A percentile compares a stretch with the other conserved stretches of the same genome.
Evolutionary conservation across 768 basidiomycete species (phyloP).

Genomic region (Cantharellus anzutake): DNA sequence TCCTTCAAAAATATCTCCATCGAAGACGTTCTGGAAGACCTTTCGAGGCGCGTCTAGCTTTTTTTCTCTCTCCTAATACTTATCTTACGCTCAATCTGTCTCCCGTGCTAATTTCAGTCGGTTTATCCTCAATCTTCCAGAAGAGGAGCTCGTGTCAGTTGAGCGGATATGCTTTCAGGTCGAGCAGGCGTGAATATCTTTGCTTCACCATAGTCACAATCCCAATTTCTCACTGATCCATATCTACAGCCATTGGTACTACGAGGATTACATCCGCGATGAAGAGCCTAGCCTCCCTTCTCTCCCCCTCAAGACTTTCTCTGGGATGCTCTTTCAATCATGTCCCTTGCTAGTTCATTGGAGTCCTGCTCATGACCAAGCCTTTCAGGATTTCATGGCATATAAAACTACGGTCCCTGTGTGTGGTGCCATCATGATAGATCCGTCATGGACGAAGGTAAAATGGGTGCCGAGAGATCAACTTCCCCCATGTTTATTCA

Average conservation of each 20-base stretch:
- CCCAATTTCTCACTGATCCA: slow-evolving; percentile 5
- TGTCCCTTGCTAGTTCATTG: slow-evolving; percentile 70
- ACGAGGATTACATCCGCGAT: slow-evolving; percentile 95
- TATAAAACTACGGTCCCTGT: slow-evolving; percentile 96
- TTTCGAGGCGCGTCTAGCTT: slow-evolving; percentile 41
- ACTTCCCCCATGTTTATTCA: no score
- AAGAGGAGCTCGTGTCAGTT: slow-evolving; percentile 74
- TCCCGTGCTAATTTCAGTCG: slow-evolving; percentile 32
- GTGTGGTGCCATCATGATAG: slow-evolving; percentile 93
- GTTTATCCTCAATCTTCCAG: slow-evolving; percentile 91
- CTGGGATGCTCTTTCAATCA: slow-evolving; percentile 70
- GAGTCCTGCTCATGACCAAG: slow-evolving; percentile 69
- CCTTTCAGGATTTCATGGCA: slow-evolving; percentile 78
- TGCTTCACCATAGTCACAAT: no score
- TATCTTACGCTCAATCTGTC: not conserved
- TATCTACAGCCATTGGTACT: slow-evolving; percentile 82
- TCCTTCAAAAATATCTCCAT: slow-evolving; percentile 56
- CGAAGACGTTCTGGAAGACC: slow-evolving; percentile 78
- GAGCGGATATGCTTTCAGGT: slow-evolving; percentile 97
- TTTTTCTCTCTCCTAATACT: slow-evolving; percentile 8
- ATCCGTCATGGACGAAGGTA: slow-evolving; percentile 85
- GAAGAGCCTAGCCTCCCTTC: slow-evolving; percentile 76
- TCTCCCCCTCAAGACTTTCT: slow-evolving; percentile 80
- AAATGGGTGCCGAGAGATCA: not conserved
- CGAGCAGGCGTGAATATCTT: slow-evolving; percentile 67